These are phyloP conservation scores for Trametes hirsuta DNA, from an alignment of 1,284 basidiomycete genomes.

Conservation along the genomic window DNA sequence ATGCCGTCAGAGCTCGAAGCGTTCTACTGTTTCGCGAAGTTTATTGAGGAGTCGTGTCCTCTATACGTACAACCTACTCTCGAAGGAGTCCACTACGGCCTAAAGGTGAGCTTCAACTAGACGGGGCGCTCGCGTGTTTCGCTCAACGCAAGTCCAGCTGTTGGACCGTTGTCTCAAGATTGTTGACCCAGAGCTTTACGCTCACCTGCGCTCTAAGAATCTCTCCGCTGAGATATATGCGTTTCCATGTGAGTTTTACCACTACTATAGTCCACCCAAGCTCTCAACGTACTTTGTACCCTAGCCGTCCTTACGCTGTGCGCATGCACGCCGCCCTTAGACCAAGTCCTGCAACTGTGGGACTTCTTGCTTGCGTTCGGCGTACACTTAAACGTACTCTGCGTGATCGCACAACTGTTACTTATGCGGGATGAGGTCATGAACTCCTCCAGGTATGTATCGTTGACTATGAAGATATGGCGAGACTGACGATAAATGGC, in stretches of 20 bases:
- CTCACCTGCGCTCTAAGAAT: constrained; percentile 85
- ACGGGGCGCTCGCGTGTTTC: not conserved
- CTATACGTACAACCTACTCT: constrained; percentile 95
- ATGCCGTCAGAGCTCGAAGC: constrained; percentile 97
- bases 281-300: not conserved
- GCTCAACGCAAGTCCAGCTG: constrained; percentile 56
- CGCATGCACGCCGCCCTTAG: constrained; percentile 94
- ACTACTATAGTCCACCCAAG: constrained; percentile 3
- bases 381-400: constrained; percentile 93
- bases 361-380: constrained; percentile 97
- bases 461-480: not conserved
- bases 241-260: constrained; percentile 79
- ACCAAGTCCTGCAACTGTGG: constrained; percentile 94
- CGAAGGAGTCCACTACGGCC: constrained; percentile 91
- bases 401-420: constrained; percentile 92
- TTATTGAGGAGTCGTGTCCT: constrained; percentile 93
- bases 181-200: constrained; percentile 86
- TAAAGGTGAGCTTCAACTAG: constrained; percentile 65
- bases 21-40: constrained; percentile 92
- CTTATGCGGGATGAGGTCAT: constrained; percentile 91
- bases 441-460: constrained; percentile 74
- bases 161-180: constrained; percentile 91
- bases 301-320: constrained; percentile 92
- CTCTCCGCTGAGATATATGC: constrained; percentile 98
- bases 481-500: not conserved